Conservation (phyloP, 805 yeast species). For the Myxozyma vanderwaltii region DNA sequence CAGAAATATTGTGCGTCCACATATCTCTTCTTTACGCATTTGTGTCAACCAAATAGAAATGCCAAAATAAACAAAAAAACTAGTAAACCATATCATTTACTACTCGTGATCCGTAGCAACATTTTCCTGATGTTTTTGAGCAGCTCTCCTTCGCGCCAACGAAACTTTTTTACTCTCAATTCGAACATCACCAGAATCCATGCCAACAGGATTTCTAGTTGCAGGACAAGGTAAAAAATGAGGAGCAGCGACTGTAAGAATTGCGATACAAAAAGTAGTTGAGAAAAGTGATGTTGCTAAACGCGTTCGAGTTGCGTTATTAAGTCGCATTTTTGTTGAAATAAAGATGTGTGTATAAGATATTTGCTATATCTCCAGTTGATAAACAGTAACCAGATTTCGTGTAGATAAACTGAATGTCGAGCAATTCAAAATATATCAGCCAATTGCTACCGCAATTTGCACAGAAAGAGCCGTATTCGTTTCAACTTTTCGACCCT, state of each 20-base stretch:
- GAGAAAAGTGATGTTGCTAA: conserved; percentile 68
- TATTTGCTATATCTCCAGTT: too few species aligned
- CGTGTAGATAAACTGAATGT: too few species aligned
- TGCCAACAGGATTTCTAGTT: conserved; percentile 22
- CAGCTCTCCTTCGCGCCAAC: conserved; percentile 4
- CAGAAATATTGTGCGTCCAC: too few species aligned
- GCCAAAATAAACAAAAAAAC: not conserved
- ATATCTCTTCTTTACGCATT: too few species aligned
- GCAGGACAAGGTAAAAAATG: conserved; percentile 45
- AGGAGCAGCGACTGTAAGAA: conserved; percentile 60
- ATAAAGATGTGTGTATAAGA: too few species aligned
- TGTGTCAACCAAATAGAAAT: too few species aligned
- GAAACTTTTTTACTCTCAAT: conserved; percentile 4
- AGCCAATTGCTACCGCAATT: too few species aligned
- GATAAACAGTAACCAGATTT: too few species aligned
- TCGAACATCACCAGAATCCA: conserved; percentile 22
- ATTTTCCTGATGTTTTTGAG: not conserved
- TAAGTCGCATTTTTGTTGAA: conserved; percentile 51
- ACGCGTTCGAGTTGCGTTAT: conserved; percentile 57
- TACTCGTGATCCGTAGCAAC: not conserved
- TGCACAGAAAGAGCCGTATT: too few species aligned
- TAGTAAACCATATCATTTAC: too few species aligned
- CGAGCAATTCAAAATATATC: too few species aligned
- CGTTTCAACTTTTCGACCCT: too few species aligned
- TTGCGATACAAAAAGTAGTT: conserved; percentile 73